Percentiles rank a stretch among this genome's conserved stretches.
These are phyloP conservation scores for Trichoderma pleuroti DNA, from an alignment of 2,329 filamentous ascomycete species.

Conservation along the genomic window DNA sequence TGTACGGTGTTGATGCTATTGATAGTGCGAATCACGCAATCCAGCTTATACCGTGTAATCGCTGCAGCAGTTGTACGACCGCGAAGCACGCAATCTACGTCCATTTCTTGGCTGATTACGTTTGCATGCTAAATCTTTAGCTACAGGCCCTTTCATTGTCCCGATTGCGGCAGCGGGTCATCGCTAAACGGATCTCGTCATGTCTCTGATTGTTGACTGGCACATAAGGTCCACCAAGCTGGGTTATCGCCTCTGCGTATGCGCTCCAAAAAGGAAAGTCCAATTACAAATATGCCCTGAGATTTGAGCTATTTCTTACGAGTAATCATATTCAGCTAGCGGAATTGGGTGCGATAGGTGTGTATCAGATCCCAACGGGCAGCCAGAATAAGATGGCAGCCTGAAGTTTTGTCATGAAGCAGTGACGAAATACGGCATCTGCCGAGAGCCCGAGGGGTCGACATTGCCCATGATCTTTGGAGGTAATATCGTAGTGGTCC, in stretches of 20 bases:
- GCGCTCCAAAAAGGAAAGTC: background rate
- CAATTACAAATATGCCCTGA: background rate
- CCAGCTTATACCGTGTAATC: background rate
- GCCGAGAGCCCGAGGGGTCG: background rate
- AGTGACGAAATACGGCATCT: background rate
- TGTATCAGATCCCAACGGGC: background rate
- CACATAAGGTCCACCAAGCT: background rate
- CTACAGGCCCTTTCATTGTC: background rate
- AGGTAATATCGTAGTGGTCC: too few species aligned
- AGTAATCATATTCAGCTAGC: background rate
- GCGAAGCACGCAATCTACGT: constrained; percentile 8
- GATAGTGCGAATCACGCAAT: constrained; percentile 21
- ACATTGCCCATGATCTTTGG: accelerated
- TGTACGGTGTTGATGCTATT: constrained; percentile 19
- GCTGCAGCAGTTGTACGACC: constrained; percentile 5
- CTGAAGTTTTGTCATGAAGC: background rate
- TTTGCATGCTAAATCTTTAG: background rate
- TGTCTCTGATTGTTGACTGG: background rate
- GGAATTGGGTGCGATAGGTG: too few species aligned
- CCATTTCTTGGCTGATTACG: constrained; percentile 1
- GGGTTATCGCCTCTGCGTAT: background rate
- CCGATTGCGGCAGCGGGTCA: constrained; percentile 3
- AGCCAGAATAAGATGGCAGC: background rate
- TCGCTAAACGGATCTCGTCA: constrained; percentile 17
- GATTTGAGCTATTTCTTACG: background rate